Base-by-base conservation (phyloP, 495 filamentous ascomycete genomes). In the Cladorrhinum samala region DNA sequence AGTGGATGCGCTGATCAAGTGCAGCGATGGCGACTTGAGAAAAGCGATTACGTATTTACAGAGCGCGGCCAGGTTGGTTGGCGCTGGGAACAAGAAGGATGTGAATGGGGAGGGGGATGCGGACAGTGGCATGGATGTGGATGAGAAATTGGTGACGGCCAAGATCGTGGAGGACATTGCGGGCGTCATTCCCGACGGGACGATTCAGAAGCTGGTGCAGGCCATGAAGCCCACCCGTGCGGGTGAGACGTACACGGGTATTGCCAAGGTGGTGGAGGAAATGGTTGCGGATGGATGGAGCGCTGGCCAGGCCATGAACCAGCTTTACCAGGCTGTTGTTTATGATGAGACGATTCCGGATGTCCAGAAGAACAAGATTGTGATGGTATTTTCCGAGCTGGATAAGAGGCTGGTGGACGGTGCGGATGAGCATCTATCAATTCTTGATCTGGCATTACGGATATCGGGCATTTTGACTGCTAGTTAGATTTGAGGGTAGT, bases 221-320 rank as follows among this genome's bases (percentile, higher is more conserved):
- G 88, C 90, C 25, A 89, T 96, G 78, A 85, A 88, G 63, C 88
- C 89, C 9, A 81, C 72, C 57, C 77, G 76, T 25, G 80, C 78
- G 0, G 71, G 73, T 2, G 80, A 83, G 13, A 77, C 81, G 1
- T 97, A 92, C 63, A 80, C 83, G 52, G 77, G 80, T 33, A 77
- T 99, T 9, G 80, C 88, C 0, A 85, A 80, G 59, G 82, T 87
- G 17, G 84, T 97, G 6, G 86, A 86, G 60, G 86, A 94, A 64
- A 83, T 97, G 76, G 86, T 96, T 53, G 92, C 93, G 13, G 93
- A 99, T 72, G 93, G 93, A 19, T 99, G 93, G 94, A 95, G 89
- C 71, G 93, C 92, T n/a, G 83, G 84, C 16, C 93, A 97, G 72
- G 76, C 94, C 17, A 74, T 96, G 42, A 66, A 77, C 6, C 63